These are phyloP conservation scores for Rhodofomes roseus DNA, from an alignment of 1,284 basidiomycete species.

Conservation along the genomic window DNA sequence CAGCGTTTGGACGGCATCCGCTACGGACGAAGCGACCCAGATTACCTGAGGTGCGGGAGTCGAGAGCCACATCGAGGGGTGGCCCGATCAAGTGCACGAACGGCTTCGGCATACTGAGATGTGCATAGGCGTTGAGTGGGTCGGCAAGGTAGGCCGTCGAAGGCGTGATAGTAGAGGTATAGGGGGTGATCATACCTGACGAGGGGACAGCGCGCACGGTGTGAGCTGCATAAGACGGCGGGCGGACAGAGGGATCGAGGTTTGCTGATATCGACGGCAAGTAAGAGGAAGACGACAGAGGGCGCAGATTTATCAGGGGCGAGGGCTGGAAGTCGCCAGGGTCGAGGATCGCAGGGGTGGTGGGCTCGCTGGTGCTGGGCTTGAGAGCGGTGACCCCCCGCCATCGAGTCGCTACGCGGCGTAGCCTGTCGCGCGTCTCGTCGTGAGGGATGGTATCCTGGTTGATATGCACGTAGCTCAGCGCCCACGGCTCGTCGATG, in stretches of 20 bases:
- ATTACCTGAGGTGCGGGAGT: slow-evolving; percentile 77
- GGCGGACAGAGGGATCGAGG: slow-evolving; percentile 39
- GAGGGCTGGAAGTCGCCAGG: slow-evolving; percentile 22
- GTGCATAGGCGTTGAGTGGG: slow-evolving; percentile 67
- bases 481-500: slow-evolving; percentile 42
- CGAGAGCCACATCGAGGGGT: slow-evolving; percentile 80
- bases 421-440: slow-evolving; percentile 49
- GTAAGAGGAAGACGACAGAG: slow-evolving; percentile 31
- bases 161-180: slow-evolving; percentile 55
- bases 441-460: slow-evolving; percentile 50
- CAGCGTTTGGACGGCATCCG: slow-evolving; percentile 89
- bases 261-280: slow-evolving; percentile 34
- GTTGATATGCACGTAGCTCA: slow-evolving; percentile 39
- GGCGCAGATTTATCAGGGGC: slow-evolving; percentile 31
- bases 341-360: slow-evolving; percentile 30
- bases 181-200: slow-evolving; percentile 50
- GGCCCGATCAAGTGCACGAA: slow-evolving; percentile 81
- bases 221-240: slow-evolving; percentile 46
- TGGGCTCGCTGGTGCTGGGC: slow-evolving; percentile 27
- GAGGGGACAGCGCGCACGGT: slow-evolving; percentile 48
- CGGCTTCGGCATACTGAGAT: slow-evolving; percentile 69
- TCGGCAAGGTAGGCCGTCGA: slow-evolving; percentile 61
- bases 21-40: slow-evolving; percentile 75
- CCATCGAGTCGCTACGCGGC: slow-evolving; percentile 62
- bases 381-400: slow-evolving; percentile 64